Conservation (phyloP, 2,329 filamentous ascomycete genomes). For the Pseudonectria buxi region DNA sequence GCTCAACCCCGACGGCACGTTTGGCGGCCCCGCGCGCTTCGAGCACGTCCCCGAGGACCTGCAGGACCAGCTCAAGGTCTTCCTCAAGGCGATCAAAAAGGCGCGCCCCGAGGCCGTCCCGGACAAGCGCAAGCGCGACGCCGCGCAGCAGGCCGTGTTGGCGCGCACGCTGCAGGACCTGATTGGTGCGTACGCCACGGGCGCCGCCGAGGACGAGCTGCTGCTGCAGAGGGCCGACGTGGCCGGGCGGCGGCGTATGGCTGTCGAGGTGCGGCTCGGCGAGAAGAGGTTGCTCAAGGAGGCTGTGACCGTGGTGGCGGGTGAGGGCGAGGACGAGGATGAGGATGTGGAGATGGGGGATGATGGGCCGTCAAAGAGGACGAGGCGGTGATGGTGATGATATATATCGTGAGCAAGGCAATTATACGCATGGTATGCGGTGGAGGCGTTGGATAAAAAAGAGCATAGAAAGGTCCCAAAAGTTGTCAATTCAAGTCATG, state of each 20-base stretch:
- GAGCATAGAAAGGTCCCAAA: too few relatives aligned
- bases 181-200: slow-evolving; percentile 37
- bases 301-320: slow-evolving; percentile 34
- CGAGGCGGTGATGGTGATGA: slow-evolving; percentile 18
- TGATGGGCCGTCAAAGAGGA: slow-evolving; percentile 24
- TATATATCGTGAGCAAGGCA: too few relatives aligned
- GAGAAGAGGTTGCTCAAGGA: slow-evolving; percentile 63
- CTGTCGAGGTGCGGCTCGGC: slow-evolving; percentile 59
- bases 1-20: slow-evolving; percentile 41
- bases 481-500: too few relatives aligned
- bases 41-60: slow-evolving; percentile 43
- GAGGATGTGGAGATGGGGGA: slow-evolving; percentile 20
- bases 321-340: not conserved
- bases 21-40: slow-evolving; percentile 32
- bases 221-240: slow-evolving; percentile 26
- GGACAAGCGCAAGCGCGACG: slow-evolving; percentile 44
- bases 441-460: too few relatives aligned
- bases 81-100: slow-evolving; percentile 45
- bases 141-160: slow-evolving; percentile 36
- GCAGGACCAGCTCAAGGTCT: slow-evolving; percentile 42
- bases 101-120: slow-evolving; percentile 34
- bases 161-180: slow-evolving; percentile 31
- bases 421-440: too few relatives aligned
- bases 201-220: slow-evolving; percentile 32
- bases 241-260: slow-evolving; percentile 46